phyloP scores from a whole-genome alignment of 1,139 yeast genomes.

The Saccharomyces pastorianus region DNA sequence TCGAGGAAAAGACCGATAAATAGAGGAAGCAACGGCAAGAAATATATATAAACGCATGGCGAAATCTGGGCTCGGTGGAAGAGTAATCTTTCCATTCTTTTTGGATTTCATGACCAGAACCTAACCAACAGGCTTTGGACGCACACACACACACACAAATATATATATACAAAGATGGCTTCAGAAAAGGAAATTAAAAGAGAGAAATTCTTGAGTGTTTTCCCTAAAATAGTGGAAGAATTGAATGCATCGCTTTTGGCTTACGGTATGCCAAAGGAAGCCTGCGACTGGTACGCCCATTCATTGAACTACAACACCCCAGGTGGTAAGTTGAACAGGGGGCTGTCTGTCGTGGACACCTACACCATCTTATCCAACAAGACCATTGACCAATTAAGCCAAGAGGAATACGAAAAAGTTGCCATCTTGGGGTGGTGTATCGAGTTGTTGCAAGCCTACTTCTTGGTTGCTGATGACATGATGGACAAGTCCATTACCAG shows the following conservation, averaged over 20 bases:
- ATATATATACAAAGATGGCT: constrained; percentile 2
- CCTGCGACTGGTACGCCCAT: constrained; percentile 74
- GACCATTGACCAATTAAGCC: constrained; percentile 49
- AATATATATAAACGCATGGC: neutral
- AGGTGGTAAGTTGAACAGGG: constrained; percentile 96
- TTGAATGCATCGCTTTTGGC: constrained; percentile 51
- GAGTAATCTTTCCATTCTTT: neutral
- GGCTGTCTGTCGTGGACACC: constrained; percentile 90
- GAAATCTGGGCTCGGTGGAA: neutral
- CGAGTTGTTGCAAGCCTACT: constrained; percentile 91
- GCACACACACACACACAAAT: neutral
- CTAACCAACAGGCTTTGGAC: neutral
- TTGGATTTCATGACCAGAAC: neutral
- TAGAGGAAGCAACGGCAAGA: neutral
- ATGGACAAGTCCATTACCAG: constrained; percentile 96
- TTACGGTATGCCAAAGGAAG: constrained; percentile 82
- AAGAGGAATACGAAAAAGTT: constrained; percentile 69
- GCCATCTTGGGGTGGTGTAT: constrained; percentile 94
- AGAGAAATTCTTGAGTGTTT: constrained; percentile 61
- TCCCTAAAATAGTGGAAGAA: constrained; percentile 74
- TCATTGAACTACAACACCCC: constrained; percentile 81
- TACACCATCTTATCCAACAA: constrained; percentile 68
- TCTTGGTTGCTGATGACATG: constrained; percentile 95
- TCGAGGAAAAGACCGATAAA: neutral
- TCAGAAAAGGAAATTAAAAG: constrained; percentile 32